Percentiles rank a stretch among this genome's conserved stretches.
Conservation (phyloP, 139 green algal genomes). For the Coelastrella sp. region DNA sequence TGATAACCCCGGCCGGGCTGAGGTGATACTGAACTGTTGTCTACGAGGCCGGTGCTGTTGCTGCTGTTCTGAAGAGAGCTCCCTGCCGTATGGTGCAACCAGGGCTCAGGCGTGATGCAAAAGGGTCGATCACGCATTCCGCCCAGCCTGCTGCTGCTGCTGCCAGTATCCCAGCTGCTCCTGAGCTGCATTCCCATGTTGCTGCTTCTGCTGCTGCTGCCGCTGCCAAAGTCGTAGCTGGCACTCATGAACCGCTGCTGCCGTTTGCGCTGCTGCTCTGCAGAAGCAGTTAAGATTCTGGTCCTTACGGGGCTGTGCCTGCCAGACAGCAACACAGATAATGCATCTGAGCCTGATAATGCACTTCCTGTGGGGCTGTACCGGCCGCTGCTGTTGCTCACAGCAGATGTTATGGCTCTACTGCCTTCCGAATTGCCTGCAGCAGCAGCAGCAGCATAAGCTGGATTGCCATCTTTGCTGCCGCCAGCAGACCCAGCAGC, state of each 20-base stretch:
- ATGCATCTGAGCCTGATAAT: background rate
- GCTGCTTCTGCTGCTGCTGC: constrained; percentile 13
- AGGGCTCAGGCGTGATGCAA: background rate
- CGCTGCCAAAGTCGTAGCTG: background rate
- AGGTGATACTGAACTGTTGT: too few relatives aligned
- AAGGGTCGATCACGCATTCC: background rate
- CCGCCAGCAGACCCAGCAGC: background rate
- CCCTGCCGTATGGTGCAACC: background rate
- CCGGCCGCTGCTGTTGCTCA: background rate
- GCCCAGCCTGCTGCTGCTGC: background rate
- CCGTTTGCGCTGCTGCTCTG: constrained; percentile 19
- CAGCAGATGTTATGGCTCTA: background rate
- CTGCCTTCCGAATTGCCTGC: background rate
- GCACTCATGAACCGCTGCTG: background rate
- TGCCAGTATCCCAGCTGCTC: background rate
- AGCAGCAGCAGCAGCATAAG: background rate
- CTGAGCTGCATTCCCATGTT: background rate
- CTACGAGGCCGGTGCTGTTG: too few relatives aligned
- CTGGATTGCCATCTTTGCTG: background rate
- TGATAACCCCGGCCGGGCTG: too few relatives aligned
- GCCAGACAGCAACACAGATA: background rate
- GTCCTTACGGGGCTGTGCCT: background rate
- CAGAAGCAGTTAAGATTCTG: background rate
- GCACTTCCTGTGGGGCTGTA: background rate
- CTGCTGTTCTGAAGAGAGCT: background rate